Percentiles rank a stretch among this genome's conserved stretches.
These are phyloP conservation scores for Albugo laibachii DNA, from an alignment of 352 stramenopile genomes.

Conservation along the genomic window DNA sequence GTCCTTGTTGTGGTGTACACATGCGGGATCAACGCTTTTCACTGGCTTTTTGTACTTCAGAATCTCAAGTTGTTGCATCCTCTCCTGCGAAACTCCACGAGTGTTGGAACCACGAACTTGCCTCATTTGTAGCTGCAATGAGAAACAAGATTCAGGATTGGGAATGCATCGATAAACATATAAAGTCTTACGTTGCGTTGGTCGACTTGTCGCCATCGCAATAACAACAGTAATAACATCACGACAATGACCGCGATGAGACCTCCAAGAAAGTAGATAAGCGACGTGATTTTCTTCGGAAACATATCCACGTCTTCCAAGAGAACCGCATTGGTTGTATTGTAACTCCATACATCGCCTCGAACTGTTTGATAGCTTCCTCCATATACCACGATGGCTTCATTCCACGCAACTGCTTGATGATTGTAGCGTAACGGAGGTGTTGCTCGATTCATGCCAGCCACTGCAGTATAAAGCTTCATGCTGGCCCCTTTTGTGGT, in stretches of 20 bases:
- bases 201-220: conserved; percentile 41
- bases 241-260: conserved; percentile 46
- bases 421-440: conserved; percentile 52
- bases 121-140: conserved; percentile 13
- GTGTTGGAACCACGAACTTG: conserved; percentile 17
- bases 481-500: too few relatives aligned
- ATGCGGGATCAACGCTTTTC: background rate
- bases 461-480: background rate
- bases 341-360: conserved; percentile 49
- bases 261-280: conserved; percentile 45
- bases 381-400: conserved; percentile 40
- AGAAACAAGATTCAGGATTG: background rate
- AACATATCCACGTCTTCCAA: conserved; percentile 5
- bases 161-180: background rate
- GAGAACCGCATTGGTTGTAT: conserved; percentile 21
- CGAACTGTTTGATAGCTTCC: conserved; percentile 50
- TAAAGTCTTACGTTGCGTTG: conserved; percentile 25
- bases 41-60: conserved; percentile 33
- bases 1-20: background rate
- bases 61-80: conserved; percentile 35
- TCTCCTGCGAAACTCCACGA: conserved; percentile 33
- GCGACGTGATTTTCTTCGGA: conserved; percentile 32
- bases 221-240: conserved; percentile 29
- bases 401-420: conserved; percentile 22
- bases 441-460: background rate